These are phyloP conservation scores for Plasmopara halstedii DNA, from an alignment of 352 stramenopile genomes.

Conservation along the genomic window DNA sequence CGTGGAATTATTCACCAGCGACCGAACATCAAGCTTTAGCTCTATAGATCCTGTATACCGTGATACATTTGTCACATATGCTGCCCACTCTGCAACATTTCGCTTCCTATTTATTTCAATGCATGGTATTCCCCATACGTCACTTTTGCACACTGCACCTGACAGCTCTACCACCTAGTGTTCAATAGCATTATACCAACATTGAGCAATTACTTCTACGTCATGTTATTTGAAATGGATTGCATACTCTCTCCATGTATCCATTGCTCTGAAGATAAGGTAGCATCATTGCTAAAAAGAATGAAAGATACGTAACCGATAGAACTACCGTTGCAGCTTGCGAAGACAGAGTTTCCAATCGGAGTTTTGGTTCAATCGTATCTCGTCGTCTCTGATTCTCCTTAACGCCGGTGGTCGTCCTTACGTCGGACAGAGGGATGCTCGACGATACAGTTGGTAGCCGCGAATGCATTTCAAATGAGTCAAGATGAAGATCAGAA, in stretches of 20 bases:
- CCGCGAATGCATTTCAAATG: constrained; percentile 69
- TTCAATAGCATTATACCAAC: constrained; percentile 11
- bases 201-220: neutral
- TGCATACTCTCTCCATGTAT: constrained; percentile 52
- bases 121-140: constrained; percentile 31
- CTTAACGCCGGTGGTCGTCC: constrained; percentile 4
- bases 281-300: constrained; percentile 54
- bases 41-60: constrained; percentile 53
- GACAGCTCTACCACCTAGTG: constrained; percentile 42
- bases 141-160: constrained; percentile 38
- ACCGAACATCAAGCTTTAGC: constrained; percentile 40
- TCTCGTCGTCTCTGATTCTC: constrained; percentile 22
- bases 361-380: constrained; percentile 48
- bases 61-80: constrained; percentile 67
- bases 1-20: constrained; percentile 39
- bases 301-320: constrained; percentile 69
- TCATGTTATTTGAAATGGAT: constrained; percentile 1
- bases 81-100: constrained; percentile 49
- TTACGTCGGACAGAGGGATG: constrained; percentile 18
- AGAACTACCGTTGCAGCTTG: constrained; percentile 63
- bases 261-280: constrained; percentile 73
- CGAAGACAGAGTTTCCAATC: constrained; percentile 74
- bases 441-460: constrained; percentile 24
- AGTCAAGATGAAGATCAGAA: constrained; percentile 72
- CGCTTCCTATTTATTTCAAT: constrained; percentile 54